These are phyloP conservation scores for Mortierella hygrophila DNA, from an alignment of 192 early-diverging fungal genomes.

Conservation along the genomic window DNA sequence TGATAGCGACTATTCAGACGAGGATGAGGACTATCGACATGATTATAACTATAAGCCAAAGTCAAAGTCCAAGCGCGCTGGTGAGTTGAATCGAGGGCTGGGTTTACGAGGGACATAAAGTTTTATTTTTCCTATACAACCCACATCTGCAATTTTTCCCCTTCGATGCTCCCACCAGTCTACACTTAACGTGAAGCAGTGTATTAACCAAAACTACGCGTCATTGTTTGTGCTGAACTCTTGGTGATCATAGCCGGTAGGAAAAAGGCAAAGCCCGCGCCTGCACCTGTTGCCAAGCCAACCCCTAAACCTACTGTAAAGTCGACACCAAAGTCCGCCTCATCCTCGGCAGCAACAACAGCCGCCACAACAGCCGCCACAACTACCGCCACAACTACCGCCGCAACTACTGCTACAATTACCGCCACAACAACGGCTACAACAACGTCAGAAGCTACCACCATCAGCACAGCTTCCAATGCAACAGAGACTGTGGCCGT, in stretches of 20 bases:
- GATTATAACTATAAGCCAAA: constrained; percentile 54
- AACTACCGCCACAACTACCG: neutral
- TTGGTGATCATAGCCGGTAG: neutral
- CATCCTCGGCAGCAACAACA: neutral
- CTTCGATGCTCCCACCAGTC: neutral
- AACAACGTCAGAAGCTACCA: constrained; percentile 12
- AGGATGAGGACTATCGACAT: constrained; percentile 67
- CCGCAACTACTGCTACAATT: neutral
- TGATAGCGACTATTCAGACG: constrained; percentile 40
- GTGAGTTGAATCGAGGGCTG: constrained; percentile 1
- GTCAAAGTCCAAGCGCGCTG: constrained; percentile 41
- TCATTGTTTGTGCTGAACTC: neutral
- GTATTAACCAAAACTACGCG: neutral
- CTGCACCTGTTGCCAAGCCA: neutral
- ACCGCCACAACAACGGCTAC: neutral
- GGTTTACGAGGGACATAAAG: no score
- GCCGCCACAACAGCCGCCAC: neutral
- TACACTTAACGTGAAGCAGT: neutral
- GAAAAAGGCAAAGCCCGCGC: constrained; percentile 27
- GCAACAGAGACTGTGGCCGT: neutral
- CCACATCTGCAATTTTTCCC: neutral
- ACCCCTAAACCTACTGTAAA: neutral
- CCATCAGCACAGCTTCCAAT: constrained; percentile 19
- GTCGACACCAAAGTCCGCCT: neutral
- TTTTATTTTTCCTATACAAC: neutral